Conservation (phyloP, 148 eudicot genomes). For the Beta vulgaris region DNA sequence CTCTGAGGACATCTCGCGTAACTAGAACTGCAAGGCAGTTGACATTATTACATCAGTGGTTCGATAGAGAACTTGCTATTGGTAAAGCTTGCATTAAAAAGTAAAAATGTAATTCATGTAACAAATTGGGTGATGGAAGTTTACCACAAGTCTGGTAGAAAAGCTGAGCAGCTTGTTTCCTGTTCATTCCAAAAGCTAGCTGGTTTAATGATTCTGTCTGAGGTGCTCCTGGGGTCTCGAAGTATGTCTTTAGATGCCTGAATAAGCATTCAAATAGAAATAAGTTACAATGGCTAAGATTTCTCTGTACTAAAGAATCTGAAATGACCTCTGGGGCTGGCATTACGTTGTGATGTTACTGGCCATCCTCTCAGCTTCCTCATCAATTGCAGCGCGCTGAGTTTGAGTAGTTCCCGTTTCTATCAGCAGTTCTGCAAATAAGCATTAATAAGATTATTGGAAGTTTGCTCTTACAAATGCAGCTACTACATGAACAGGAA, state of each 20-base stretch:
- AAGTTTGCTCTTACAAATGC: neutral
- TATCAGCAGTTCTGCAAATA: conserved; percentile 56
- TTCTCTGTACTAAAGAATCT: neutral
- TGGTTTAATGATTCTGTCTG: conserved; percentile 68
- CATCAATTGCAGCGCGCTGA: conserved; percentile 49
- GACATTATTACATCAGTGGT: neutral
- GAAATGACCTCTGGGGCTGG: neutral
- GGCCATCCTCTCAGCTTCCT: conserved; percentile 65
- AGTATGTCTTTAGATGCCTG: conserved; percentile 86
- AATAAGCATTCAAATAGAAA: conserved; percentile 15
- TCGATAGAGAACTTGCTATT: neutral
- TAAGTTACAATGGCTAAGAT: neutral
- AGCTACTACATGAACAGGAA: neutral
- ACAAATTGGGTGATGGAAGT: conserved; percentile 7
- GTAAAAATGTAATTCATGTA: neutral
- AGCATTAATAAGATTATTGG: neutral
- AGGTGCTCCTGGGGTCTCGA: conserved; percentile 74
- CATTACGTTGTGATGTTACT: conserved; percentile 54
- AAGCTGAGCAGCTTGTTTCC: conserved; percentile 73
- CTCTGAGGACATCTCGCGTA: conserved; percentile 54
- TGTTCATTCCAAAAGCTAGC: conserved; percentile 74
- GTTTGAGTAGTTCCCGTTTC: conserved; percentile 89
- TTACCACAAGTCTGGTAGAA: conserved; percentile 92
- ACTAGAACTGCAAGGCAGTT: conserved; percentile 65
- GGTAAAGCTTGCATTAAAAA: neutral